phyloP scores from a whole-genome alignment of 2,329 filamentous ascomycete genomes.

The Parastagonospora nodorum region DNA sequence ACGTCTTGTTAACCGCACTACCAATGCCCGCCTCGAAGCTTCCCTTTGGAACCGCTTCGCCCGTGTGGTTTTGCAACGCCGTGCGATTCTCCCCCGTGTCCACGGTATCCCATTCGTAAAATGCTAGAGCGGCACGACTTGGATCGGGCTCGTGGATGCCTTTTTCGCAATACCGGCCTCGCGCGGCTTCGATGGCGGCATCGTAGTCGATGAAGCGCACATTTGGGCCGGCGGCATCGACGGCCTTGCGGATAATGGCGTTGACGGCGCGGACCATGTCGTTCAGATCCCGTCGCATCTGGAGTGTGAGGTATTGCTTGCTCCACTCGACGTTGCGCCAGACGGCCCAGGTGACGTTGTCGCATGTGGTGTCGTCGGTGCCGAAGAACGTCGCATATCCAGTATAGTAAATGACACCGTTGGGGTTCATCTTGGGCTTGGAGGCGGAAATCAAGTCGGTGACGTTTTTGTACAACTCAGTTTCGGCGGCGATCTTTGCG shows the following conservation, averaged over 20 bases:
- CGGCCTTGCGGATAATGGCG: conserved; percentile 20
- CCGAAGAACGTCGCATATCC: conserved; percentile 41
- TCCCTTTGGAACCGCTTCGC: conserved; percentile 27
- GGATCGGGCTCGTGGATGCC: conserved; percentile 33
- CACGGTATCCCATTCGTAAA: conserved; percentile 41
- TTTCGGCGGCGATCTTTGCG: conserved; percentile 18
- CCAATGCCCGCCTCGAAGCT: conserved; percentile 34
- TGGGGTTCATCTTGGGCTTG: conserved; percentile 24
- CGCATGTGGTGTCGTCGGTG: conserved; percentile 25
- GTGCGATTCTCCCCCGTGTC: conserved; percentile 30
- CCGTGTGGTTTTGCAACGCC: conserved; percentile 20
- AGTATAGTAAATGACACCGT: conserved; percentile 36
- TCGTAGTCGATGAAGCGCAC: conserved; percentile 37
- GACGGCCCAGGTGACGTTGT: conserved; percentile 38
- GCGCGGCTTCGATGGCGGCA: conserved; percentile 8
- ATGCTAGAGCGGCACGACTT: conserved; percentile 29
- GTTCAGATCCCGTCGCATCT: conserved; percentile 30
- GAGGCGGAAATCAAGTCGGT: conserved; percentile 24
- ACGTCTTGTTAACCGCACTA: conserved; percentile 26
- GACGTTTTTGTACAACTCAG: conserved; percentile 25
- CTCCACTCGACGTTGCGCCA: conserved; percentile 25
- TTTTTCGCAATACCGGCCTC: conserved; percentile 35
- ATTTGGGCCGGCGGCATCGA: conserved; percentile 14
- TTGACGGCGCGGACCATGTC: conserved; percentile 33
- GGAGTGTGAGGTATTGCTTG: conserved; percentile 34